Evolutionary conservation across 306 rosid genomes (phyloP).

Genomic region (Potentilla sterilis): DNA sequence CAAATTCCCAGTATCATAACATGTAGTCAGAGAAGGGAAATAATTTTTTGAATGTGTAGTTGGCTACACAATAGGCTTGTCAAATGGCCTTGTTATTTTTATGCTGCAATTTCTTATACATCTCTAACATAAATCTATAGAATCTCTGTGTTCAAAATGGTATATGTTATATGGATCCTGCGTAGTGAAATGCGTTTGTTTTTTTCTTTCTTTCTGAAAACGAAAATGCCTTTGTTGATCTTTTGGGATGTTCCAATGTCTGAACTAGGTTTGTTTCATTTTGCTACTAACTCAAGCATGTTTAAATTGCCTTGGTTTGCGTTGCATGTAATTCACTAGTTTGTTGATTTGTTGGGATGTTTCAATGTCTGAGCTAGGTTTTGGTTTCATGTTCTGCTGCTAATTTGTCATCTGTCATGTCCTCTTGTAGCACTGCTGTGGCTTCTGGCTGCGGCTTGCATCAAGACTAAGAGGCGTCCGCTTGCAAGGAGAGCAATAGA

Average conservation of each 20-base stretch:
- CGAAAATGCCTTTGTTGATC: neutral
- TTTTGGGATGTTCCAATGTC: too few relatives aligned
- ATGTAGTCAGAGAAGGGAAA: neutral
- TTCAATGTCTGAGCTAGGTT: neutral
- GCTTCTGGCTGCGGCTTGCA: conserved; percentile 30
- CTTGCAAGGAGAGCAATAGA: conserved; percentile 26
- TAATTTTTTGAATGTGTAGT: neutral
- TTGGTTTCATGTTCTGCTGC: neutral
- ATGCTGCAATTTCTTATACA: neutral
- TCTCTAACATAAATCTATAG: neutral
- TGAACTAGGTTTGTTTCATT: too few relatives aligned
- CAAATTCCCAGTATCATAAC: neutral
- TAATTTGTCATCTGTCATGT: neutral
- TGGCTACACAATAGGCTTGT: neutral
- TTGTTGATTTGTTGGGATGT: neutral
- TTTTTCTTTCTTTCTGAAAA: neutral
- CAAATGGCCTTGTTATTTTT: neutral
- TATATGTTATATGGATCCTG: neutral
- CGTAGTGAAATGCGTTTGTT: too few relatives aligned
- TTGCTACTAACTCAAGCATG: too few relatives aligned
- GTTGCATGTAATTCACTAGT: neutral
- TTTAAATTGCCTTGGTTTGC: neutral
- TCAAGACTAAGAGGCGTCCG: conserved; percentile 19
- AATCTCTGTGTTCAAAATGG: neutral
- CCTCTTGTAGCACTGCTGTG: conserved; percentile 26